Conservation (phyloP, 2,329 filamentous ascomycete species). For the Penicillium corylophilum region DNA sequence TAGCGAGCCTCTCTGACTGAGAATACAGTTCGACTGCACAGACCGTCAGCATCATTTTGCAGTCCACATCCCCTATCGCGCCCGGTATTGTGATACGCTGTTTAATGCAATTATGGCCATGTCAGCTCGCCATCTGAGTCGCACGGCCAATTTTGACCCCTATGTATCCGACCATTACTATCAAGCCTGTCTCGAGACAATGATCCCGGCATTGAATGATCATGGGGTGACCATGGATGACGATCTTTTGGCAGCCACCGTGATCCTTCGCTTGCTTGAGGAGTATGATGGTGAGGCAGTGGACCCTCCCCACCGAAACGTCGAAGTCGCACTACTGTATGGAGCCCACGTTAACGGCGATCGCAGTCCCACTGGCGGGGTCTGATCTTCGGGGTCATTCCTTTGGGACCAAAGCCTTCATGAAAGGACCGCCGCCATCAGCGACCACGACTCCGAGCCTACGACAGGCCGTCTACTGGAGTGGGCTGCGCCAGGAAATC, state of each 20-base stretch:
- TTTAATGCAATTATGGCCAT: conserved; percentile 46
- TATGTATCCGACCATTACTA: conserved; percentile 45
- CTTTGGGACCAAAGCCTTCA: conserved; percentile 24
- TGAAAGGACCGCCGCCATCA: conserved; percentile 27
- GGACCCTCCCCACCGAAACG: background rate
- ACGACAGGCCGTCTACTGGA: conserved; percentile 28
- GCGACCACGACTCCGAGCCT: conserved; percentile 27
- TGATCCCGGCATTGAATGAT: conserved; percentile 43
- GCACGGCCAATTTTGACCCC: conserved; percentile 40
- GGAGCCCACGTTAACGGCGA: conserved; percentile 6
- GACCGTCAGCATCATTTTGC: conserved; percentile 28
- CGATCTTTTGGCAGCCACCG: conserved; percentile 41
- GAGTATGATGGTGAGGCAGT: conserved; percentile 40
- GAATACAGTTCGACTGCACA: conserved; percentile 25
- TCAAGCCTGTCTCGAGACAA: conserved; percentile 40
- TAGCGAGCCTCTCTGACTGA: background rate
- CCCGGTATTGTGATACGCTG: conserved; percentile 28
- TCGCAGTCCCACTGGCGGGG: conserved; percentile 21
- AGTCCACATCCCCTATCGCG: conserved; percentile 24
- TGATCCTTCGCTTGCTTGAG: conserved; percentile 42
- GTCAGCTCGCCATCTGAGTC: conserved; percentile 44
- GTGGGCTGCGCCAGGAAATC: conserved; percentile 33
- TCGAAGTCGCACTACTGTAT: background rate
- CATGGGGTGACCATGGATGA: conserved; percentile 42
- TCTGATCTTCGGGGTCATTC: conserved; percentile 24